Percentiles rank a stretch among this genome's conserved stretches.
These are phyloP conservation scores for Hagleromyces aurorensis DNA, from an alignment of 805 yeast species.

Conservation along the genomic window DNA sequence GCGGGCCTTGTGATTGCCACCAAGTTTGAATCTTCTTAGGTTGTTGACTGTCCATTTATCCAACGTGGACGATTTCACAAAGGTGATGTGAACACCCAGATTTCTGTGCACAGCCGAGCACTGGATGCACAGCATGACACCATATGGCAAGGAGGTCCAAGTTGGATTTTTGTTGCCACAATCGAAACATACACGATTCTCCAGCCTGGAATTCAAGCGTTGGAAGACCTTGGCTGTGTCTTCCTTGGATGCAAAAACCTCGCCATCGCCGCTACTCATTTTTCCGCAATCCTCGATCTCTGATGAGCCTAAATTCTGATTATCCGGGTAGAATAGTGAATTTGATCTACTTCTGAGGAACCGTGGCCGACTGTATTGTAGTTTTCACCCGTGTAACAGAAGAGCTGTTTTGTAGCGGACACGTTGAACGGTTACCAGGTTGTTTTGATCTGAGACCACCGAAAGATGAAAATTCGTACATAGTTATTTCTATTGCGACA, in stretches of 20 bases:
- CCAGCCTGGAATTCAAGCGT: constrained; percentile 51
- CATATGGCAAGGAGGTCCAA: constrained; percentile 97
- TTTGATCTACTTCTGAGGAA: too few species aligned
- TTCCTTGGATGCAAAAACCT: constrained; percentile 50
- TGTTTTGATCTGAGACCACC: too few species aligned
- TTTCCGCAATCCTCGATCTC: not conserved
- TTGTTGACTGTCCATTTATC: constrained; percentile 93
- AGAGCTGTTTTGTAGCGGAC: too few species aligned
- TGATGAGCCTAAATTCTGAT: too few species aligned
- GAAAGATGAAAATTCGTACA: too few species aligned
- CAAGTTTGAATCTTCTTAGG: constrained; percentile 84
- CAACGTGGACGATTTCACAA: constrained; percentile 84
- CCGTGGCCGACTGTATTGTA: too few species aligned
- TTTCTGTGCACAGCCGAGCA: constrained; percentile 95
- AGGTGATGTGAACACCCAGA: constrained; percentile 91
- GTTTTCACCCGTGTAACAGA: too few species aligned
- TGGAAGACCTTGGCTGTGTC: constrained; percentile 60
- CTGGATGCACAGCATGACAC: constrained; percentile 84
- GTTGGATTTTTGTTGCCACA: constrained; percentile 93
- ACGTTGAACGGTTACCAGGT: too few species aligned
- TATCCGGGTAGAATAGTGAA: too few species aligned
- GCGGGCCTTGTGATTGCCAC: constrained; percentile 83
- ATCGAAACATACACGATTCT: constrained; percentile 86
- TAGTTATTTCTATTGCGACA: too few species aligned
- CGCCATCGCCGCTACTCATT: constrained; percentile 29